Conservation (phyloP, 495 filamentous ascomycete species). For the Annulohypoxylon nitens region DNA sequence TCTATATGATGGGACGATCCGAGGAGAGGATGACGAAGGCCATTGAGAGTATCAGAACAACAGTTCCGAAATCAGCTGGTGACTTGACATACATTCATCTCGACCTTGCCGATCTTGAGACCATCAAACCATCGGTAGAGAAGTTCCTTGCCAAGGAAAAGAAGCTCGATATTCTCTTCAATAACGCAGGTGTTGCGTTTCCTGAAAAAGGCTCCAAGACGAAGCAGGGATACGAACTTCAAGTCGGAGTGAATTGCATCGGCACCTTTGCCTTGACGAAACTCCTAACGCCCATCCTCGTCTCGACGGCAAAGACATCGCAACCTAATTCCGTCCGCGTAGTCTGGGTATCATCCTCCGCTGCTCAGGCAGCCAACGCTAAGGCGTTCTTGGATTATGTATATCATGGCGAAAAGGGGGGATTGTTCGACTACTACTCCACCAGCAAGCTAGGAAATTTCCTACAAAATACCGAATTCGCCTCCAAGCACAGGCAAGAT, state of each 20-base stretch:
- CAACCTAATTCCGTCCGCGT: slow-evolving; percentile 56
- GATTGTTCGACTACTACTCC: slow-evolving; percentile 47
- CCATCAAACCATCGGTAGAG: slow-evolving; percentile 44
- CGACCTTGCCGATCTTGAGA: slow-evolving; percentile 50
- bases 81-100: slow-evolving; percentile 46
- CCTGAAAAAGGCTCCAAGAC: slow-evolving; percentile 37
- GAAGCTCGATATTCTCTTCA: slow-evolving; percentile 48
- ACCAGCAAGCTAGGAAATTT: slow-evolving; percentile 59
- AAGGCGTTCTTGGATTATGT: slow-evolving; percentile 35
- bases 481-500: slow-evolving; percentile 43
- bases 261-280: slow-evolving; percentile 56
- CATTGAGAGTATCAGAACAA: slow-evolving; percentile 45
- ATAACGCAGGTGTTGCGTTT: slow-evolving; percentile 56
- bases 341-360: slow-evolving; percentile 58
- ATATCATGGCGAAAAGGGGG: slow-evolving; percentile 13
- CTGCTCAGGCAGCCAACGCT: slow-evolving; percentile 42
- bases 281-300: slow-evolving; percentile 55
- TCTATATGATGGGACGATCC: slow-evolving; percentile 66
- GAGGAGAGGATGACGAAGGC: slow-evolving; percentile 50
- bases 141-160: slow-evolving; percentile 44
- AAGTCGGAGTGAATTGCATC: slow-evolving; percentile 57
- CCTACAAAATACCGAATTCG: slow-evolving; percentile 54
- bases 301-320: slow-evolving; percentile 46
- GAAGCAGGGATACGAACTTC: slow-evolving; percentile 55
- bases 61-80: slow-evolving; percentile 43